These are phyloP conservation scores for Choiromyces venosus DNA, from an alignment of 495 filamentous ascomycete genomes.

Conservation along the genomic window DNA sequence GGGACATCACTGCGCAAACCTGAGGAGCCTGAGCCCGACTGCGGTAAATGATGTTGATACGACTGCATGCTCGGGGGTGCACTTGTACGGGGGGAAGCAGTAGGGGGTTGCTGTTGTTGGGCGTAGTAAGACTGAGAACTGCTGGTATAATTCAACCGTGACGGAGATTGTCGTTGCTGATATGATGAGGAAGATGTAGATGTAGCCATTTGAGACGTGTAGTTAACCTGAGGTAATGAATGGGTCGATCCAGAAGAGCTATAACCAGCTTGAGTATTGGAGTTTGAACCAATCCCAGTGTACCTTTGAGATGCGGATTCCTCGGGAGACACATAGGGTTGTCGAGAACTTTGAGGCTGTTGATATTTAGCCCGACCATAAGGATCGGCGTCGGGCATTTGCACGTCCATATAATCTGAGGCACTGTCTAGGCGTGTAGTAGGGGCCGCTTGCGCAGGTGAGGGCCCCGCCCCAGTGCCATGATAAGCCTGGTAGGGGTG, in stretches of 20 bases:
- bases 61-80: constrained; percentile 39
- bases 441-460: constrained; percentile 53
- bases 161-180: constrained; percentile 60
- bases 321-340: constrained; percentile 47
- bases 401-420: constrained; percentile 57
- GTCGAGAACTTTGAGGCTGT: constrained; percentile 34
- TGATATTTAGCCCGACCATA: constrained; percentile 65
- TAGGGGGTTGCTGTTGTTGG: constrained; percentile 18
- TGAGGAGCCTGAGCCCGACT: constrained; percentile 46
- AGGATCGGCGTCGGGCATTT: constrained; percentile 72
- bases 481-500: constrained; percentile 41
- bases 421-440: constrained; percentile 46
- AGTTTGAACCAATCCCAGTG: constrained; percentile 77
- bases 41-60: constrained; percentile 39
- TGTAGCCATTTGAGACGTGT: constrained; percentile 23
- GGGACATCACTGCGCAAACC: constrained; percentile 45
- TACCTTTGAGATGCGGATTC: constrained; percentile 85
- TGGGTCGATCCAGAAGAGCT: constrained; percentile 47
- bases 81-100: constrained; percentile 38
- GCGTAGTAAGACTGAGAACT: constrained; percentile 63
- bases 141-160: constrained; percentile 53
- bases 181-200: constrained; percentile 15
- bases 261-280: constrained; percentile 59
- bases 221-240: constrained; percentile 26
- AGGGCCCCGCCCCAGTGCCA: constrained; percentile 48